Conservation (phyloP, 1,284 basidiomycete genomes). For the Bondarzewia mesenterica region DNA sequence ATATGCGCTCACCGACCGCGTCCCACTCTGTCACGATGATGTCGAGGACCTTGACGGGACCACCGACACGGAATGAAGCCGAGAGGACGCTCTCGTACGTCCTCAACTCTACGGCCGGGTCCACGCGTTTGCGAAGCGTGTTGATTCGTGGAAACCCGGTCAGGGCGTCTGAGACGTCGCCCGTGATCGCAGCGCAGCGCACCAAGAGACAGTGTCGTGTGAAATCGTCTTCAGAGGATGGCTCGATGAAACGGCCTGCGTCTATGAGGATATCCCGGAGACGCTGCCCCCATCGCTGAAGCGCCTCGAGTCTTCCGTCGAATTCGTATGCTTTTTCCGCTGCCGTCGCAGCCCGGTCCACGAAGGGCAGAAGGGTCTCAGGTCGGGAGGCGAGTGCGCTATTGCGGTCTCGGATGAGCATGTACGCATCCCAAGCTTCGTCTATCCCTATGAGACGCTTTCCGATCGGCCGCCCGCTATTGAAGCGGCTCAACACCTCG, state of each 20-base stretch:
- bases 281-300: conserved; percentile 5
- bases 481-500: conserved; percentile 7
- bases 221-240: conserved; percentile 12
- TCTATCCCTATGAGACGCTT: conserved; percentile 7
- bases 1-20: conserved; percentile 19
- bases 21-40: conserved; percentile 37
- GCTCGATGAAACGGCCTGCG: conserved; percentile 11
- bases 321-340: conserved; percentile 5
- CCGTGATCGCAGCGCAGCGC: conserved; percentile 26
- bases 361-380: conserved; percentile 6
- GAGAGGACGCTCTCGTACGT: conserved; percentile 34
- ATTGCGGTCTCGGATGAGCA: conserved; percentile 3
- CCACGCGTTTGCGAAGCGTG: conserved; percentile 13
- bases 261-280: conserved; percentile 3
- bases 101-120: conserved; percentile 19
- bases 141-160: conserved; percentile 17
- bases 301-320: background rate
- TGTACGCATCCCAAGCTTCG: conserved; percentile 10
- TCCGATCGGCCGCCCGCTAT: conserved; percentile 8
- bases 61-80: conserved; percentile 28
- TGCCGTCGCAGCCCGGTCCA: conserved; percentile 10
- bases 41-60: conserved; percentile 32
- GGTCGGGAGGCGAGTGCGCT: background rate
- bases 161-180: conserved; percentile 27
- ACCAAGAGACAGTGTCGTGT: conserved; percentile 24